Percentiles rank a stretch among this genome's conserved stretches.
Conservation (phyloP, 2,329 filamentous ascomycete species). For the Calonectria hongkongensis region DNA sequence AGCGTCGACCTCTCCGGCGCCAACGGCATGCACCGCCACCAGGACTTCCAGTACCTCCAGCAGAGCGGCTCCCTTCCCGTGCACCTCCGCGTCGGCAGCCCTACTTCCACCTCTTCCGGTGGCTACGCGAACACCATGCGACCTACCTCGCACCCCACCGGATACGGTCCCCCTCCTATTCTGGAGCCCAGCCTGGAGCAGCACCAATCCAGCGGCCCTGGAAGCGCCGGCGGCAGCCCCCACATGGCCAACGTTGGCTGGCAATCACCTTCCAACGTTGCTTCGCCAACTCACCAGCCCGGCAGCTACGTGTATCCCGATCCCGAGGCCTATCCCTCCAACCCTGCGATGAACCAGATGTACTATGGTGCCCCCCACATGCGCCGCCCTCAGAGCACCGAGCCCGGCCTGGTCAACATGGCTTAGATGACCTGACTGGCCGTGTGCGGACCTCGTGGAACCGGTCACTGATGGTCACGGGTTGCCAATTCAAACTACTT, state of each 20-base stretch:
- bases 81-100: slow-evolving; percentile 86
- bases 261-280: slow-evolving; percentile 88
- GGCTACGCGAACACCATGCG: slow-evolving; percentile 71
- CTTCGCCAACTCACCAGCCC: slow-evolving; percentile 80
- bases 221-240: slow-evolving; percentile 87
- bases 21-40: slow-evolving; percentile 79
- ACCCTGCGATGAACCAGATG: slow-evolving; percentile 77
- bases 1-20: slow-evolving; percentile 82
- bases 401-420: slow-evolving; percentile 72
- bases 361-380: slow-evolving; percentile 83
- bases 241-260: slow-evolving; percentile 89
- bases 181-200: slow-evolving; percentile 91
- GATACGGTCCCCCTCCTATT: slow-evolving; percentile 88
- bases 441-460: slow-evolving; percentile 39
- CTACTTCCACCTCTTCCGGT: slow-evolving; percentile 79
- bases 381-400: slow-evolving; percentile 84
- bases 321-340: slow-evolving; percentile 81
- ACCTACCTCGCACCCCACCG: slow-evolving; percentile 89
- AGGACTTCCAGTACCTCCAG: slow-evolving; percentile 83
- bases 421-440: slow-evolving; percentile 55
- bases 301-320: slow-evolving; percentile 88
- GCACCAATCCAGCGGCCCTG: slow-evolving; percentile 75
- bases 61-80: slow-evolving; percentile 86
- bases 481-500: slow-evolving; percentile 37
- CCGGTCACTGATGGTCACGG: slow-evolving; percentile 27